Percentiles rank a stretch among this genome's conserved stretches.
These are phyloP conservation scores for Mycena galopus DNA, from an alignment of 768 basidiomycete genomes.

Conservation along the genomic window DNA sequence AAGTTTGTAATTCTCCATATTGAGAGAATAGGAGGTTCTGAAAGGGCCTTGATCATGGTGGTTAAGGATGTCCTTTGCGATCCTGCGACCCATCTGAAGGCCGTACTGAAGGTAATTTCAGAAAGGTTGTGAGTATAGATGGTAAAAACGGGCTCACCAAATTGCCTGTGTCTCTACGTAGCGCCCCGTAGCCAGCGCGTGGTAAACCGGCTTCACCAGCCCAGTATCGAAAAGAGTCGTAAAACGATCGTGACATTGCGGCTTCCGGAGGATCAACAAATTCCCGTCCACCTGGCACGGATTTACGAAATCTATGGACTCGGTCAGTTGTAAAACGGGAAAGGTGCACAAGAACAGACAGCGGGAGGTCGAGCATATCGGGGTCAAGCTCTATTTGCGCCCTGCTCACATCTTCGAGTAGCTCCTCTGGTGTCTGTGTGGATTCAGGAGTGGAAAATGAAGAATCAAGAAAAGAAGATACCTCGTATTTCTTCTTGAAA, in stretches of 20 bases:
- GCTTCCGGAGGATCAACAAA: not conserved
- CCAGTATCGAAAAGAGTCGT: not conserved
- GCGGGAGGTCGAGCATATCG: not conserved
- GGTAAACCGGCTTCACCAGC: not conserved
- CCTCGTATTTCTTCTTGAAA: not conserved
- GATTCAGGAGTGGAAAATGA: not conserved
- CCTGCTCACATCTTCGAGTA: not conserved
- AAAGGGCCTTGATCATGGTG: not conserved
- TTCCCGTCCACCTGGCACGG: not conserved
- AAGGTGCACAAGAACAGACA: not conserved
- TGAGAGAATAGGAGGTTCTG: not conserved
- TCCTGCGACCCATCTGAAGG: not conserved
- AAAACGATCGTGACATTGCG: not conserved
- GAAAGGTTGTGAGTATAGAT: not conserved
- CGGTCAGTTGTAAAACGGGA: not conserved
- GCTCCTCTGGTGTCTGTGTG: not conserved
- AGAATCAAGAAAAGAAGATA: not conserved
- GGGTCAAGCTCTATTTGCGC: not conserved
- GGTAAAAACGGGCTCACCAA: not conserved
- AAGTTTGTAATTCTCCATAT: not conserved
- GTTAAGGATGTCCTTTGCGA: not conserved
- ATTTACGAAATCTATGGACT: not conserved
- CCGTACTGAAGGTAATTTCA: not conserved
- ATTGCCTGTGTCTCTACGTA: slow-evolving; percentile 3
- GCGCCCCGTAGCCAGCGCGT: not conserved